A percentile compares a stretch with the other conserved stretches of the same genome.
phyloP scores from a whole-genome alignment of 1,284 basidiomycete genomes.

The Leccinum solheimii region DNA sequence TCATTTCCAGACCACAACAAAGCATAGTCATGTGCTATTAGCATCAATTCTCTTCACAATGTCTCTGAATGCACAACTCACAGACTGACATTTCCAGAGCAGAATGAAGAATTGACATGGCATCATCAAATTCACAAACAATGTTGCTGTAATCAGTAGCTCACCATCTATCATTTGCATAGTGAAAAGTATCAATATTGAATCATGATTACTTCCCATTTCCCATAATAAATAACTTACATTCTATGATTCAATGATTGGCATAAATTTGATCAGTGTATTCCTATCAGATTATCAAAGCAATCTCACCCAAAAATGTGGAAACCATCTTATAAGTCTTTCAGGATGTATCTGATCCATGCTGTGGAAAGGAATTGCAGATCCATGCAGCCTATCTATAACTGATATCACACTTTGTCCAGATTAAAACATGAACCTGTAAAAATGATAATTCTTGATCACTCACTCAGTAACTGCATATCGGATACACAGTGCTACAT shows the following conservation, averaged over 20 bases:
- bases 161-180: not conserved
- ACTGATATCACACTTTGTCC: not conserved
- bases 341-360: not conserved
- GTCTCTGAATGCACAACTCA: not conserved
- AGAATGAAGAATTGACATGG: not conserved
- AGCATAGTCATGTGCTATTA: not conserved
- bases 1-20: not conserved
- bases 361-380: not conserved
- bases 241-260: not conserved
- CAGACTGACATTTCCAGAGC: not conserved
- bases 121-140: not conserved
- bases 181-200: not conserved
- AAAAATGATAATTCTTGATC: not conserved
- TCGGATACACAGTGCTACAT: not conserved
- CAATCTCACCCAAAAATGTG: not conserved
- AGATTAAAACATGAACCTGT: not conserved
- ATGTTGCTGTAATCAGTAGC: not conserved
- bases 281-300: not conserved
- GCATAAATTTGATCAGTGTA: not conserved
- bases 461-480: not conserved
- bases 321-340: not conserved
- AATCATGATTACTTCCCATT: not conserved
- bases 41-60: too few relatives aligned
- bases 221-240: not conserved
- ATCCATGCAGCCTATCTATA: not conserved